These are phyloP conservation scores for Neofusicoccum parvum DNA, from an alignment of 2,329 filamentous ascomycete species.

Conservation along the genomic window DNA sequence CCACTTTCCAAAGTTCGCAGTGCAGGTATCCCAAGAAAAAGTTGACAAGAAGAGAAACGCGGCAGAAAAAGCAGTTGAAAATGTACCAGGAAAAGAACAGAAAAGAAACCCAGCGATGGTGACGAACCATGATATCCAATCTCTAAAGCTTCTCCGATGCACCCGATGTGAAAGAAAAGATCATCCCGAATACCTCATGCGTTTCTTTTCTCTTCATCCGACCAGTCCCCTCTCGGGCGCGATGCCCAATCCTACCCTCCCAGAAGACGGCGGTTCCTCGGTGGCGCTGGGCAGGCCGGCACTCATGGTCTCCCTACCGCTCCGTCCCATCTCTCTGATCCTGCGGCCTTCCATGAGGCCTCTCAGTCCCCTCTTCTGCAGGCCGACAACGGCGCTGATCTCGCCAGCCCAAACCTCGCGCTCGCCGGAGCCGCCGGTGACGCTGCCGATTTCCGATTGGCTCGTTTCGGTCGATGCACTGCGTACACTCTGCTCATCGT, in stretches of 20 bases:
- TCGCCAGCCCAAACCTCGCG: constrained; percentile 78
- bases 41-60: background rate
- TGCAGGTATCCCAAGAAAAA: background rate
- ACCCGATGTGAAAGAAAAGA: background rate
- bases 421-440: constrained; percentile 40
- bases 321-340: constrained; percentile 70
- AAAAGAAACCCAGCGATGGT: background rate
- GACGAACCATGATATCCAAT: constrained; percentile 3
- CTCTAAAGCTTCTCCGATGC: background rate
- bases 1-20: background rate
- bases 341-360: constrained; percentile 93
- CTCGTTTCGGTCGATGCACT: constrained; percentile 25
- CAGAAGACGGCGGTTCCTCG: background rate
- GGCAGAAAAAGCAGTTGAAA: background rate
- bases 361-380: constrained; percentile 90
- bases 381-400: constrained; percentile 84
- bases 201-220: background rate
- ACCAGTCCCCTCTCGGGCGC: constrained; percentile 13
- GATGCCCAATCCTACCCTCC: background rate
- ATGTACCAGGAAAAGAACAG: background rate
- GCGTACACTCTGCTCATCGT: constrained; percentile 37
- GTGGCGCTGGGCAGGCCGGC: background rate
- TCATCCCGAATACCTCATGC: background rate
- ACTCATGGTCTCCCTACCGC: constrained; percentile 1
- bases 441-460: constrained; percentile 37